Base-by-base conservation (phyloP, 495 filamentous ascomycete species). In the Lichenothelia convexa region DNA sequence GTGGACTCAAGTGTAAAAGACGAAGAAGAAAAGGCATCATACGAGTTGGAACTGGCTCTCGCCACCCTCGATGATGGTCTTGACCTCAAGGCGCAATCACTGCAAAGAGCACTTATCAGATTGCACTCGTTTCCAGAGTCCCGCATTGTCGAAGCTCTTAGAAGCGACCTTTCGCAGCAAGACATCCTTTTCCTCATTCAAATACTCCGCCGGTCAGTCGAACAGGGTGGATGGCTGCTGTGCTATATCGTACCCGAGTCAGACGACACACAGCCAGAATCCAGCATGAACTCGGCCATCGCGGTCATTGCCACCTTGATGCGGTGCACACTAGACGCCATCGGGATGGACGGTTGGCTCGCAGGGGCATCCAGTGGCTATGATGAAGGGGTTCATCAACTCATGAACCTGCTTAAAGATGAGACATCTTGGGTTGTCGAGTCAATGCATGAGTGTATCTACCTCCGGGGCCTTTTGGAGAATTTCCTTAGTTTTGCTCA, bases 301-400 rank as follows among this genome's bases (percentile, higher is more conserved):
- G 36, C 33, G 23, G 41, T 53, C 27, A 71, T 82, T 38, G 65
- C 68, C 21, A 67, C 74, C 36, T 57, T 91, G 5, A 64, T 93
- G 22, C 78, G 69, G 47, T 73, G 75, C 43, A 74, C 80, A 27
- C 63, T 93, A 7, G 85, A 94, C 57, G 74, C 81, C 7, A 68
- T 93, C n/a, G 83, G 84, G 7, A 64, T 79, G 13, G 75, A 68
- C 9, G 81, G 82, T 20, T 94, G 80, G 80, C 70, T 93, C 35
- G 13, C 21, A 18, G 26, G 37, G 37, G 27, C 22, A 33, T 8
- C 5, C 31, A 8, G 30, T 6, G 41, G 32, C 34, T 32, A 12
- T 21, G 36, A 27, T 17, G 16, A 36, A 5, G 16, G 12, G 0
- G 34, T 21, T 18, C 30, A 34, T 3, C 36, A 46, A 4, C 21